Evolutionary conservation across 805 yeast species (phyloP), one percentile per base, ranked within the genome.

Genomic region (Torulaspora microellipsoides): DNA sequence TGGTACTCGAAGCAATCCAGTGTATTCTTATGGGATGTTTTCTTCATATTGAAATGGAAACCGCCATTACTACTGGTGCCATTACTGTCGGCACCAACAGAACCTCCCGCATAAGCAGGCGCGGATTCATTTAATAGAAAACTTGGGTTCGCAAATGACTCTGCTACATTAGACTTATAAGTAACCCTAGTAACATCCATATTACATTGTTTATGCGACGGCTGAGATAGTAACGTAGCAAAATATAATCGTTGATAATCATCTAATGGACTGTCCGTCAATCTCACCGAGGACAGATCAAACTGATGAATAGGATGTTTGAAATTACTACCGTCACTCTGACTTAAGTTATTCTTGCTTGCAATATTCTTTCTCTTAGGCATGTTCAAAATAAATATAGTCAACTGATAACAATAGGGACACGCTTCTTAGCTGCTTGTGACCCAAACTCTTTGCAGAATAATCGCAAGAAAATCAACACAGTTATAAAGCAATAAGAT

Each of bases 161-260:
- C 49, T 4, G 59, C 60, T 3, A 53, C 43, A 37, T 48, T 54
- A 3, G 60, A 53, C 43, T 58, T 59, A 40, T 59, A 59, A 20
- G 48, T 46, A 8, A 40, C 54, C 31, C 41, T 44, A 17, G 40
- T 43, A 3, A 56, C 42, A 15, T 36, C 38, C 13, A 51, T 36
- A 29, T 45, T 40, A 33, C 34, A 40, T 38, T 40, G 33, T 31
- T 43, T 15, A 11, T 41, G 46, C 15, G 31, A 27, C 8, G 45
- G 40, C 3, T 28, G 36, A 17, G 43, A 28, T 8, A 49, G 36
- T 14, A 55, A 33, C 10, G 49, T 45, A 4, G 56, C 48, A 41
- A 62, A 58, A 42, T 48, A 58, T 10, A 60, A 39, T 38, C 67
- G 44, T 46, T 63, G 67, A 41, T 60, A 63, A 36, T 63, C 66